phyloP scores from a whole-genome alignment of 441 rosid species.

The Gossypium schwendimanii region DNA sequence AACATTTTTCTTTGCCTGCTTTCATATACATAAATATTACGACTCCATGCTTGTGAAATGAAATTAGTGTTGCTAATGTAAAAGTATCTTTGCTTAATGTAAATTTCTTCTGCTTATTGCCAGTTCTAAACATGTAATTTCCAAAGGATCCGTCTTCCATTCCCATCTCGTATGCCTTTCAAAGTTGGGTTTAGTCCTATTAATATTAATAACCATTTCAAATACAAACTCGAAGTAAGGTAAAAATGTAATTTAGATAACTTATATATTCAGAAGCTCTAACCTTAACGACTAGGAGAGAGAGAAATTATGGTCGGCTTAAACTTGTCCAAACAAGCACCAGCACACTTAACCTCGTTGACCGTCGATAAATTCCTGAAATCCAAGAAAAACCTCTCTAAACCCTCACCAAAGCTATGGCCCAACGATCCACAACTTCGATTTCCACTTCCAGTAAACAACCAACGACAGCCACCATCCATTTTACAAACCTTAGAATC shows the following conservation, averaged over 20 bases:
- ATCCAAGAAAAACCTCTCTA: conserved; percentile 40
- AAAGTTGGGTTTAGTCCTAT: neutral
- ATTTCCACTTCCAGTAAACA: neutral
- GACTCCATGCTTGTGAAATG: no score
- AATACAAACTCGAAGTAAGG: neutral
- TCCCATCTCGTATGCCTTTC: neutral
- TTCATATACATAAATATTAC: no score
- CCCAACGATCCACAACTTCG: conserved; percentile 23
- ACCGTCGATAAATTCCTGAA: conserved; percentile 34
- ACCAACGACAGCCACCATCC: conserved; percentile 8
- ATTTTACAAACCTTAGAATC: conserved; percentile 36
- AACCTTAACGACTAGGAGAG: neutral
- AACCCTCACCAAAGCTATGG: conserved; percentile 45
- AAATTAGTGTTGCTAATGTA: no score
- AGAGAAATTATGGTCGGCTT: conserved; percentile 15
- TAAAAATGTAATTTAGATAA: no score
- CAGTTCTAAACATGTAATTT: neutral
- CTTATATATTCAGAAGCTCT: neutral
- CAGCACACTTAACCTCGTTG: conserved; percentile 13
- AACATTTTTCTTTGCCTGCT: no score
- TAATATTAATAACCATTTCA: neutral
- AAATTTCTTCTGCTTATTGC: neutral
- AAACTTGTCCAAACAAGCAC: conserved; percentile 9
- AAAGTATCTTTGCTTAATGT: neutral
- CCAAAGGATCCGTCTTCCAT: neutral